Evolutionary conservation across 495 filamentous ascomycete species (phyloP).

Genomic region (Penicillium longicatenatum): DNA sequence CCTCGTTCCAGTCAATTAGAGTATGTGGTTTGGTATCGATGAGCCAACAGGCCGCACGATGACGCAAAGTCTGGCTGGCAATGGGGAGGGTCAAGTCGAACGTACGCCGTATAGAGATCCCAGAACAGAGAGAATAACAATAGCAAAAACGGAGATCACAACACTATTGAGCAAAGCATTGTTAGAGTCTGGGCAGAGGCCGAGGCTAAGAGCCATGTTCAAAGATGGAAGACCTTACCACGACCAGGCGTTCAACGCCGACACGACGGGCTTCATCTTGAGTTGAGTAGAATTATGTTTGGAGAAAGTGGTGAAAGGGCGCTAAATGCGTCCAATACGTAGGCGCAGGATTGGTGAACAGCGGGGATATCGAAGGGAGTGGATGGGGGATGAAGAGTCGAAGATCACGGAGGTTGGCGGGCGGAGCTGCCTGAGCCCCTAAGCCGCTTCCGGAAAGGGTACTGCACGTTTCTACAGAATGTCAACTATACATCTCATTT

Average conservation of each 20-base stretch:
- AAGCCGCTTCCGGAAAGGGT: constrained; percentile 37
- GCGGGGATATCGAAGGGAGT: constrained; percentile 16
- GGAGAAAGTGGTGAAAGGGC: not conserved
- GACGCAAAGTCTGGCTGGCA: not conserved
- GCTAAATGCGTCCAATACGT: not conserved
- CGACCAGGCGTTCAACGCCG: constrained; percentile 89
- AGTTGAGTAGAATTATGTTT: constrained; percentile 4
- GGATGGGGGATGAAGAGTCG: constrained; percentile 13
- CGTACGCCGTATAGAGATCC: constrained; percentile 73
- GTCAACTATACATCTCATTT: not conserved
- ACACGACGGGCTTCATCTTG: constrained; percentile 90
- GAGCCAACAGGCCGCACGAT: constrained; percentile 12
- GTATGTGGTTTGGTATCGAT: not conserved
- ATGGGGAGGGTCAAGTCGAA: constrained; percentile 2
- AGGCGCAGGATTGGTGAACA: constrained; percentile 4
- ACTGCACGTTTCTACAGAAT: not conserved
- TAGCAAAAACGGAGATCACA: constrained; percentile 84
- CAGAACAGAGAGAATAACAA: constrained; percentile 83
- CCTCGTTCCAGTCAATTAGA: not conserved
- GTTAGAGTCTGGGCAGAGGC: constrained; percentile 13
- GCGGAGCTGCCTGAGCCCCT: constrained; percentile 33
- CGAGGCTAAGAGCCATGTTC: not conserved
- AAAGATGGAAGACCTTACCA: constrained; percentile 56
- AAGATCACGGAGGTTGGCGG: constrained; percentile 34
- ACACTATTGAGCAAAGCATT: constrained; percentile 53